Evolutionary conservation across 129 eudicot species (phyloP).

Genomic region (Flaveria linearis): DNA sequence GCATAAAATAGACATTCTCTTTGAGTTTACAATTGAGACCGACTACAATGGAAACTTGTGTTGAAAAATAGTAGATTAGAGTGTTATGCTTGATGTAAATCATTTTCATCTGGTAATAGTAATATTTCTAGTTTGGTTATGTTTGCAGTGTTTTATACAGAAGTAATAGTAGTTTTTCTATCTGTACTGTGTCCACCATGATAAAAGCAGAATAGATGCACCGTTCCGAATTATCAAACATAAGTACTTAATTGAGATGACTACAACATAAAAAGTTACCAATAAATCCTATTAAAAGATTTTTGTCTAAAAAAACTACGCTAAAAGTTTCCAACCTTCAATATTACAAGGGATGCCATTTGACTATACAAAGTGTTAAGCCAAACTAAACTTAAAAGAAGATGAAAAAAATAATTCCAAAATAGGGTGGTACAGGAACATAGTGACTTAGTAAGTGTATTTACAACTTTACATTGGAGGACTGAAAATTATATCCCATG

Average conservation of each 20-base stretch:
- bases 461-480: neutral
- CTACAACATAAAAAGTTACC: conserved; percentile 1
- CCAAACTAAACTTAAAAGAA: neutral
- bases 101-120: neutral
- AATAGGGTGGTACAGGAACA: conserved; percentile 10
- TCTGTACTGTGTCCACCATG: neutral
- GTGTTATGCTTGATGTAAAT: conserved; percentile 1
- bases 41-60: neutral
- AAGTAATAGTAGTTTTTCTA: conserved; percentile 1
- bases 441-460: neutral
- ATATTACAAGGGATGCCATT: conserved; percentile 7
- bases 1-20: neutral
- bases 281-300: conserved; percentile 10
- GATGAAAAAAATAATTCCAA: neutral
- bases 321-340: conserved; percentile 6
- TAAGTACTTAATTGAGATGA: conserved; percentile 15
- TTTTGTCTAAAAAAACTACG: neutral
- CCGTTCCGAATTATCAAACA: neutral
- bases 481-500: neutral
- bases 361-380: neutral
- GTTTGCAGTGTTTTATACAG: neutral
- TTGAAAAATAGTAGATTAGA: neutral
- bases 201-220: neutral
- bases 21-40: neutral
- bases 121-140: conserved; percentile 1